Evolutionary conservation across 2,329 filamentous ascomycete species (phyloP).

Genomic region (Trichoderma semiorbis): DNA sequence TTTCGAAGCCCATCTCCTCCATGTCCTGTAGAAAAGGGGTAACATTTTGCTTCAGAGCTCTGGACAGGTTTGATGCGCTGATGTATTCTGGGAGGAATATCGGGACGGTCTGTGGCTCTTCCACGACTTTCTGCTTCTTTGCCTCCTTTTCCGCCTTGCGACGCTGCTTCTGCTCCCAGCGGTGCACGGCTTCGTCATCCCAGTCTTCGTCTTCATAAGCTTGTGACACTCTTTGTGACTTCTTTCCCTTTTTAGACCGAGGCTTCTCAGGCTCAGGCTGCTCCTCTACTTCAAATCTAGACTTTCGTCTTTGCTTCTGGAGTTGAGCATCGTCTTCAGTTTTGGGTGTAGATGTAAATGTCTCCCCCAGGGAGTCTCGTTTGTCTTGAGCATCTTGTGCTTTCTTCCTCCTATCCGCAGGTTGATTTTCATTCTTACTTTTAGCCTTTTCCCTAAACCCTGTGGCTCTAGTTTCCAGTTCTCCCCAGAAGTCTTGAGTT

Average conservation of each 20-base stretch:
- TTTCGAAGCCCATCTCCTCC: slow-evolving; percentile 84
- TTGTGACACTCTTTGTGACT: slow-evolving; percentile 20
- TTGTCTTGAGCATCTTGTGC: not conserved
- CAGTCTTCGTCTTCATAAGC: slow-evolving; percentile 33
- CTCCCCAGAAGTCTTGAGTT: slow-evolving; percentile 26
- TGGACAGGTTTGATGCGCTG: slow-evolving; percentile 77
- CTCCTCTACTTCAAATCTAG: slow-evolving; percentile 31
- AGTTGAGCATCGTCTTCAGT: slow-evolving; percentile 13
- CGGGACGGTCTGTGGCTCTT: slow-evolving; percentile 46
- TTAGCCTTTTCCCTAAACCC: slow-evolving; percentile 19
- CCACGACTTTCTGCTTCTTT: slow-evolving; percentile 37
- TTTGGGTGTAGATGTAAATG: not conserved
- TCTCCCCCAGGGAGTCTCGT: not conserved
- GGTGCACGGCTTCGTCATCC: slow-evolving; percentile 37
- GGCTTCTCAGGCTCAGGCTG: slow-evolving; percentile 20
- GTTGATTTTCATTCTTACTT: not conserved
- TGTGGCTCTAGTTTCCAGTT: slow-evolving; percentile 24
- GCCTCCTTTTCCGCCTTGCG: slow-evolving; percentile 43
- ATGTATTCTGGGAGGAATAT: slow-evolving; percentile 90
- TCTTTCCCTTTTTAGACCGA: slow-evolving; percentile 28
- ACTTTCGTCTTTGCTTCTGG: slow-evolving; percentile 27
- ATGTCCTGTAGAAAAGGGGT: slow-evolving; percentile 72
- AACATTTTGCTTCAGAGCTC: slow-evolving; percentile 66
- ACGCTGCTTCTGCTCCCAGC: slow-evolving; percentile 38
- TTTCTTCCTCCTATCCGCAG: not conserved